Evolutionary conservation across 768 basidiomycete genomes (phyloP).

Genomic region (Lentinula raphanica): DNA sequence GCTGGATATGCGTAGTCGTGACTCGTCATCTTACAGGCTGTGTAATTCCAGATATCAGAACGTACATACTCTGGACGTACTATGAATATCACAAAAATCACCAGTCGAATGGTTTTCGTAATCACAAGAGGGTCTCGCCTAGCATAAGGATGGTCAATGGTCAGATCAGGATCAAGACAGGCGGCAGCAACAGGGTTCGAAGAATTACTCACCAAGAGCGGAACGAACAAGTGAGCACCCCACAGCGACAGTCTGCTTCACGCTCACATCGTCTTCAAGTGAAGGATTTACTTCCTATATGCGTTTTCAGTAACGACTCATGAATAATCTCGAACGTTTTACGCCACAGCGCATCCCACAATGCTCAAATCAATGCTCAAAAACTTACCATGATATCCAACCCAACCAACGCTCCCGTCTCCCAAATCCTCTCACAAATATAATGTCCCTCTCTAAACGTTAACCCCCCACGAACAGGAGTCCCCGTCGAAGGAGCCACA

Average conservation of each 20-base stretch:
- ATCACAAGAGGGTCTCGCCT: conserved; percentile 41
- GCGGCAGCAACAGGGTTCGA: no score
- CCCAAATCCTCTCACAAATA: conserved; percentile 87
- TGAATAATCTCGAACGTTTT: no score
- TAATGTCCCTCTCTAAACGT: conserved; percentile 99
- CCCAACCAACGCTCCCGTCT: conserved; percentile 89
- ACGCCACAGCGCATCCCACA: no score
- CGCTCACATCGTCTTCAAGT: conserved; percentile 67
- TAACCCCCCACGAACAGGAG: conserved; percentile 90
- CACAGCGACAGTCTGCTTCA: conserved; percentile 82
- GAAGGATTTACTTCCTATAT: conserved; percentile 99
- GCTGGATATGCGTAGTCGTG: no score
- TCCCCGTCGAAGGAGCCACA: conserved; percentile 95
- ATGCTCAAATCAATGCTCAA: no score
- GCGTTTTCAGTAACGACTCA: not conserved
- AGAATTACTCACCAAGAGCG: conserved; percentile 67
- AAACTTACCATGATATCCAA: conserved; percentile 85
- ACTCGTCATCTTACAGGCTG: no score
- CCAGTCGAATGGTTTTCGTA: no score
- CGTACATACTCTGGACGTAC: no score
- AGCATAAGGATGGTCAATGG: not conserved
- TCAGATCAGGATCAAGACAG: not conserved
- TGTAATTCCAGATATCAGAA: no score
- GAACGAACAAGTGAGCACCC: conserved; percentile 82
- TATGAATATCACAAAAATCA: no score